Base-by-base conservation (phyloP, 202 grass and related monocot genomes). In the Brachypodium distachyon region DNA sequence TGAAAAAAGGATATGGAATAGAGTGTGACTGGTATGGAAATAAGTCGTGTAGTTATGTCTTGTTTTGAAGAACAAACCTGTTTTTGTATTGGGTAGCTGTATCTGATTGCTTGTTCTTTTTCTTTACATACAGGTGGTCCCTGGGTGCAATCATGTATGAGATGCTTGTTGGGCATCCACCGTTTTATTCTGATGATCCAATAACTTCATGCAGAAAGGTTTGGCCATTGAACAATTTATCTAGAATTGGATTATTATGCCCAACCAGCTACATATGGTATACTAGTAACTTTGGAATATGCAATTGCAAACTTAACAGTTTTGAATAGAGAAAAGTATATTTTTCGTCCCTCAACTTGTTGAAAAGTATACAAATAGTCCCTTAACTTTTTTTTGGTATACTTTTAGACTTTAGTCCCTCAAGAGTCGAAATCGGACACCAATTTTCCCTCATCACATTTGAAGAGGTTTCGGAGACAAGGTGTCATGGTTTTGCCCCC, bases 81-180 rank as follows among this genome's bases (percentile, higher is more conserved):
- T 43, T 16, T 67, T 53, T 87, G 53, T 46, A 48, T 61, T 67
- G 2, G 42, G 29, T 40, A 57, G 53, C 21, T 79, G 14, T 44
- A 56, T 53, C 0, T 81, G 40, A 70, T 79, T 80, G 64, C 61
- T 49, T 68, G 62, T 73, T 52, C n/a, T n/a, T 67, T 64, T 44
- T 61, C 47, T 75, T 76, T 66, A 0, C 40, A 17, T 57, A 22
- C 86, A 97, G 93, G 93, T 97, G 93, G 93, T 97, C 93, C 3
- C 82, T 97, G 56, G 93, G 93, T 88, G 87, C 86, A 72, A 92
- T 97, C 58, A 88, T 97, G 90, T 97, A 92, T 65, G 93, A 97
- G 85, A 97, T 97, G 93, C 90, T 97, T 70, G 82, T 97, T 67
- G 93, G 93, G 38, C 92, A 92, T 83, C 87, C 93, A 61, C 93